A percentile compares a stretch with the other conserved stretches of the same genome.
Evolutionary conservation across 345 rosid species (phyloP).

Genomic region (Salix purpurea): DNA sequence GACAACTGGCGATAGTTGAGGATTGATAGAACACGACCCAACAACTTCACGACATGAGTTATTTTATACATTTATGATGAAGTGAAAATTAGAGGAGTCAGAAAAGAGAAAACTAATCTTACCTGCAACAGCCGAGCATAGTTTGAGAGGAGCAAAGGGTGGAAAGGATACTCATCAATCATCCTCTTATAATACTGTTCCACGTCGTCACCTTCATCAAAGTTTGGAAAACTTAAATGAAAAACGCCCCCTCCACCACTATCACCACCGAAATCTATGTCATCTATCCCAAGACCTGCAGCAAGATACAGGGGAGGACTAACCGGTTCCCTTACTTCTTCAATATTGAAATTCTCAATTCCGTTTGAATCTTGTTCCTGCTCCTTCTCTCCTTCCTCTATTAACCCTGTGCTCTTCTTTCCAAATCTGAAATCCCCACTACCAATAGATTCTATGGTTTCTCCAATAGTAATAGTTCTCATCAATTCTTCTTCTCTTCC

Average conservation of each 20-base stretch:
- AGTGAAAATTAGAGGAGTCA: background rate
- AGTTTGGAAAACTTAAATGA: conserved; percentile 31
- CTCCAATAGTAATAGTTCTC: conserved; percentile 49
- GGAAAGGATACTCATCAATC: conserved; percentile 65
- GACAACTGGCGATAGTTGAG: background rate
- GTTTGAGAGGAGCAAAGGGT: conserved; percentile 63
- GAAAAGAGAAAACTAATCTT: background rate
- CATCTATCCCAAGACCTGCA: conserved; percentile 56
- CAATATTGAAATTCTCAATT: conserved; percentile 11
- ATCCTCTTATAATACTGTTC: conserved; percentile 50
- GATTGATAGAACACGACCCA: background rate
- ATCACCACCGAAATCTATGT: conserved; percentile 7
- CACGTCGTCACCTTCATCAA: conserved; percentile 37
- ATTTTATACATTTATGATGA: background rate
- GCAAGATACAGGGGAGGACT: conserved; percentile 73
- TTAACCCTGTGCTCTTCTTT: conserved; percentile 29
- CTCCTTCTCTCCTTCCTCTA: conserved; percentile 35
- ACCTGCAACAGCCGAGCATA: conserved; percentile 81
- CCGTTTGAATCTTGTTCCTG: conserved; percentile 11
- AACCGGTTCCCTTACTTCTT: conserved; percentile 39
- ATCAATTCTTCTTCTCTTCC: conserved; percentile 13
- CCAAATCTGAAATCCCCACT: conserved; percentile 53
- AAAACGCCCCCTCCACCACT: conserved; percentile 25
- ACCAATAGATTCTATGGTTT: conserved; percentile 22
- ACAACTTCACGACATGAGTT: background rate